Evolutionary conservation across 345 rosid species (phyloP), one percentile per base, ranked within the genome.

Genomic region (Lepidium didymum): DNA sequence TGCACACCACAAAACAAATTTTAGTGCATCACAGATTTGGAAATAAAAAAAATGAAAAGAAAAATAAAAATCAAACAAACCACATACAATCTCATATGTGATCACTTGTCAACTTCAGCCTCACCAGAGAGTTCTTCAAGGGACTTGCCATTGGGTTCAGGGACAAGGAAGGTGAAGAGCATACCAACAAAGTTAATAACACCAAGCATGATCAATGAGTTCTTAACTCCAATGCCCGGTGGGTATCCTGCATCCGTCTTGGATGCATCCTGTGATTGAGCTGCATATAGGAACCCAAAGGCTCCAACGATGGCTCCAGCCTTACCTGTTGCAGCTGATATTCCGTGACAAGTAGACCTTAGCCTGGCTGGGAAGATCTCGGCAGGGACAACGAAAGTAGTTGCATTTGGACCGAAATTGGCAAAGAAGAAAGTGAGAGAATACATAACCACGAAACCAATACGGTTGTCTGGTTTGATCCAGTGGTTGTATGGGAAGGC

Each of bases 261-360:
- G 4, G 14, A n/a, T 21, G 50, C 27, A 43, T 72, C 67, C 19
- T 59, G 65, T 64, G 69, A 66, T 49, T 86, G 94, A 1, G 77
- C 82, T 0, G 84, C 82, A 0, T 82, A 86, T 54, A 86, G 7
- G 71, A 85, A 89, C 3, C 92, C 92, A 4, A 89, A 89, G 1
- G 90, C 83, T 9, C 92, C 92, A 0, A 86, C 80, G 0, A 86
- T 85, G 3, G 90, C 92, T 15, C 92, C 87, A 0, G 84, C 83
- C 69, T 89, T 85, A 4, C 96, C 92, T 0, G 87, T 38, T 0
- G 90, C 92, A 0, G 88, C 90, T 8, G 90, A 86, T 76, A 86
- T 86, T 4, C 96, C 91, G 1, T 88, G 91, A 74, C 96, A 83
- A 4, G 87, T 88, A 1, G 96, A 86, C 72, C 91, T 81, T 34